Percentiles rank a stretch among this genome's conserved stretches.
These are phyloP conservation scores for Zarea fungicola DNA, from an alignment of 2,329 filamentous ascomycete genomes.

Conservation along the genomic window DNA sequence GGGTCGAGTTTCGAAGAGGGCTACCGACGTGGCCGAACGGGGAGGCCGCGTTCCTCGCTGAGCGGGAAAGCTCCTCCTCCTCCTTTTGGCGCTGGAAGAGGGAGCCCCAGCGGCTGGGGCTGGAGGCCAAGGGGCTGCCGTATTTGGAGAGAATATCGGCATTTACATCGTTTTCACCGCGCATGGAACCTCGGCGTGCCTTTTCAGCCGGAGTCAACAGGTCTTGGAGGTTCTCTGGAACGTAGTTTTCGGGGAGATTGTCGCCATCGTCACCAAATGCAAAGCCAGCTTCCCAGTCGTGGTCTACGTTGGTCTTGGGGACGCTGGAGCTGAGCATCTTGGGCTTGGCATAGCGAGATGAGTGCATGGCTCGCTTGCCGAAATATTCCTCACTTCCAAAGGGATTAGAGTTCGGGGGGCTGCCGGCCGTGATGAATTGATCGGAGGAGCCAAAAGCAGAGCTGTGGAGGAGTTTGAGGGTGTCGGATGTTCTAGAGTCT, in stretches of 20 bases:
- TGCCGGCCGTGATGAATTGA: conserved; percentile 49
- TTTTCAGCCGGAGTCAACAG: conserved; percentile 63
- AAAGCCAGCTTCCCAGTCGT: conserved; percentile 63
- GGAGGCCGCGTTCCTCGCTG: conserved; percentile 37
- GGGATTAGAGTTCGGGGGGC: conserved; percentile 49
- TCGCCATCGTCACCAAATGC: conserved; percentile 66
- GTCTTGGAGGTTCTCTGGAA: conserved; percentile 67
- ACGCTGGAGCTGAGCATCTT: conserved; percentile 63
- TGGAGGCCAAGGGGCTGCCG: conserved; percentile 54
- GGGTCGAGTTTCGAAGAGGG: conserved; percentile 57
- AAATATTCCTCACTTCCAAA: conserved; percentile 54
- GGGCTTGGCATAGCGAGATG: conserved; percentile 63
- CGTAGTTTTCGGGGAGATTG: conserved; percentile 47
- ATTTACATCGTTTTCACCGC: conserved; percentile 47
- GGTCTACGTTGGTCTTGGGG: conserved; percentile 58
- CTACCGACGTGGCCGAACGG: conserved; percentile 63
- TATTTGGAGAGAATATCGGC: conserved; percentile 50
- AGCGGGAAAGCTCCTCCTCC: conserved; percentile 44
- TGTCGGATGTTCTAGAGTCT: conserved; percentile 56
- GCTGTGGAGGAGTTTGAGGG: conserved; percentile 59
- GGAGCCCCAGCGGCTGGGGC: conserved; percentile 57
- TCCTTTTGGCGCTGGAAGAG: conserved; percentile 56
- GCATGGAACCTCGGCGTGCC: conserved; percentile 56
- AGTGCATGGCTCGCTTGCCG: conserved; percentile 66
- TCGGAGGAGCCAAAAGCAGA: conserved; percentile 63